Conservation (phyloP, 257 asterid genomes). For the Solanum okadae region DNA sequence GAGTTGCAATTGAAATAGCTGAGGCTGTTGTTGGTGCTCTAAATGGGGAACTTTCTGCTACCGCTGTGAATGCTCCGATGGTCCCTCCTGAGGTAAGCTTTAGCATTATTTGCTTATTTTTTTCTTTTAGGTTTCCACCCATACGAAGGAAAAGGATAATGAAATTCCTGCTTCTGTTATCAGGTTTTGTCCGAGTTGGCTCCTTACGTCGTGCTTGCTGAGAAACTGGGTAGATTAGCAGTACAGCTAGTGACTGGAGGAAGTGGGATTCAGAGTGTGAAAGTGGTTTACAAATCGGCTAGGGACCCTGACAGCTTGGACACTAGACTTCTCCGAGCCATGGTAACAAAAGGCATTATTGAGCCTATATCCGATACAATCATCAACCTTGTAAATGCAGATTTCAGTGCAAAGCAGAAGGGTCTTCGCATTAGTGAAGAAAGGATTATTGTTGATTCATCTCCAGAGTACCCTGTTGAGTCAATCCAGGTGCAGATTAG, state of each 20-base stretch:
- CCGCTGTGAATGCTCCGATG: slow-evolving; percentile 99
- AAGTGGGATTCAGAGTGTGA: slow-evolving; percentile 75
- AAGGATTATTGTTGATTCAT: slow-evolving; percentile 43
- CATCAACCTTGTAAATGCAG: slow-evolving; percentile 96
- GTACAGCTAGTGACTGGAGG: slow-evolving; percentile 91
- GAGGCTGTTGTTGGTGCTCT: slow-evolving; percentile 98
- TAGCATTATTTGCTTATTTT: background rate
- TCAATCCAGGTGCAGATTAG: slow-evolving; percentile 70
- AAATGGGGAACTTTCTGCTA: slow-evolving; percentile 90
- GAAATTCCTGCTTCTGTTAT: slow-evolving; percentile 1
- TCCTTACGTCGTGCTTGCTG: slow-evolving; percentile 78
- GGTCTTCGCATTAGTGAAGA: slow-evolving; percentile 90
- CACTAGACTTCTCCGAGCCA: slow-evolving; percentile 93
- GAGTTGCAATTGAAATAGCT: slow-evolving; percentile 95
- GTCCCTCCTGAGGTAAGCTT: slow-evolving; percentile 83
- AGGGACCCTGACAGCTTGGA: slow-evolving; percentile 83
- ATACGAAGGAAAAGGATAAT: background rate
- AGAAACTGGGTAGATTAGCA: slow-evolving; percentile 85
- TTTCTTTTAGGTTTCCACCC: background rate
- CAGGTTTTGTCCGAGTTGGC: slow-evolving; percentile 90
- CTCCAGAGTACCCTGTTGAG: slow-evolving; percentile 63
- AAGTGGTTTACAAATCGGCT: slow-evolving; percentile 69
- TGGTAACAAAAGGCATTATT: slow-evolving; percentile 88
- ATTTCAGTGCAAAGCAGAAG: slow-evolving; percentile 88
- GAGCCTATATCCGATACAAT: slow-evolving; percentile 82